These are phyloP conservation scores for Fusarium nanum DNA, from an alignment of 2,329 filamentous ascomycete genomes.

Conservation along the genomic window DNA sequence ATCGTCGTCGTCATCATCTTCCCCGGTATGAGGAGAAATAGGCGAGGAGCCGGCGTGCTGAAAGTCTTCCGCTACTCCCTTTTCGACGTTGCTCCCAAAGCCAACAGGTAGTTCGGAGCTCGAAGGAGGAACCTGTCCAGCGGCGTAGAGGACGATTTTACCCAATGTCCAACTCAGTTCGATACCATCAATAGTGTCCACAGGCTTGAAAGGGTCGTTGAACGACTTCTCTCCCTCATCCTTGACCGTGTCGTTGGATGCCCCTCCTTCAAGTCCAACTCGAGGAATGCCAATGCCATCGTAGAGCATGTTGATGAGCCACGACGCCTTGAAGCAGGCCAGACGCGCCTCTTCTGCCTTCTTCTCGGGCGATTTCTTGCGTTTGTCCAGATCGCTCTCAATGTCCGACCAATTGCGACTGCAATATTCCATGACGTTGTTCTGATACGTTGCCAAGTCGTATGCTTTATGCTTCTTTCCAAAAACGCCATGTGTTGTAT, in stretches of 20 bases:
- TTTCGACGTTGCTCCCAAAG: constrained; percentile 85
- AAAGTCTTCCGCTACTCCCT: constrained; percentile 78
- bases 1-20: constrained; percentile 60
- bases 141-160: constrained; percentile 95
- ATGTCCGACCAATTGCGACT: constrained; percentile 84
- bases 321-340: constrained; percentile 97
- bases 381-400: constrained; percentile 68
- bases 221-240: constrained; percentile 76
- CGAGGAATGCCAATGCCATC: constrained; percentile 95
- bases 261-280: constrained; percentile 77
- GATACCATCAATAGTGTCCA: constrained; percentile 89
- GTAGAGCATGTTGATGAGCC: constrained; percentile 96
- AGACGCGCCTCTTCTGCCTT: constrained; percentile 84
- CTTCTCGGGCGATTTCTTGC: constrained; percentile 80
- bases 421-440: constrained; percentile 86
- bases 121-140: constrained; percentile 82
- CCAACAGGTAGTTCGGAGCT: constrained; percentile 78
- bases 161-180: constrained; percentile 98
- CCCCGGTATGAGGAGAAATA: constrained; percentile 53
- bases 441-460: constrained; percentile 89
- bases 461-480: constrained; percentile 83
- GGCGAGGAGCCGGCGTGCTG: constrained; percentile 77
- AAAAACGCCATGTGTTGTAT: constrained; percentile 96
- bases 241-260: constrained; percentile 77
- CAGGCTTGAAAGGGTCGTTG: constrained; percentile 87